A percentile compares a stretch with the other conserved stretches of the same genome.
Conservation (phyloP, 1,284 basidiomycete genomes). For the Ceratobasidium sp. region DNA sequence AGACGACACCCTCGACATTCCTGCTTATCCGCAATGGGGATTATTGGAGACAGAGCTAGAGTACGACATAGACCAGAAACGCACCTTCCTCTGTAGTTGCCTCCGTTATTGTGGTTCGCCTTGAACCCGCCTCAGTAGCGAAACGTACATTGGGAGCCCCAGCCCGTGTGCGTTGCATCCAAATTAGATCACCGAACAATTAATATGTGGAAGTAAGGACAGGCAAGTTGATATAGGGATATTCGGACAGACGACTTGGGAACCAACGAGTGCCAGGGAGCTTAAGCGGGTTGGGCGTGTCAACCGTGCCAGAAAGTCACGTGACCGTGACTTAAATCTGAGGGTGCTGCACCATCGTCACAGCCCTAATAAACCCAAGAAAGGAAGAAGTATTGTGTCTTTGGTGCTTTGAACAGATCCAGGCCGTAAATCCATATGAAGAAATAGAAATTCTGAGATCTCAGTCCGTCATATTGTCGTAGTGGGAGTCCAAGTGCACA, state of each 20-base stretch:
- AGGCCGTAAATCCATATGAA: too few relatives aligned
- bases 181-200: not conserved
- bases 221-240: too few relatives aligned
- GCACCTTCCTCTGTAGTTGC: slow-evolving; percentile 10
- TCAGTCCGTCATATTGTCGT: too few relatives aligned
- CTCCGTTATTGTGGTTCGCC: slow-evolving; percentile 21
- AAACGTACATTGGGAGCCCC: slow-evolving; percentile 29
- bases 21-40: not conserved
- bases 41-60: not conserved
- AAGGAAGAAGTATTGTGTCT: not conserved
- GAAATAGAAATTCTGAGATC: too few relatives aligned
- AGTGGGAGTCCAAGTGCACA: too few relatives aligned
- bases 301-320: slow-evolving; percentile 26
- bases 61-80: not conserved
- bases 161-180: slow-evolving; percentile 22
- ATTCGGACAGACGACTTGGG: not conserved
- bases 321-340: slow-evolving; percentile 3
- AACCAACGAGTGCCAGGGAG: not conserved
- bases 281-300: not conserved
- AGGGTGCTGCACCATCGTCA: not conserved
- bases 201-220: not conserved
- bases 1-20: slow-evolving; percentile 14
- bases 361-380: not conserved
- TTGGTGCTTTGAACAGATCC: too few relatives aligned
- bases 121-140: slow-evolving; percentile 22